Evolutionary conservation across 140 eudicot species (phyloP), one percentile per base, ranked within the genome.

Genomic region (Oenanthe javanica): DNA sequence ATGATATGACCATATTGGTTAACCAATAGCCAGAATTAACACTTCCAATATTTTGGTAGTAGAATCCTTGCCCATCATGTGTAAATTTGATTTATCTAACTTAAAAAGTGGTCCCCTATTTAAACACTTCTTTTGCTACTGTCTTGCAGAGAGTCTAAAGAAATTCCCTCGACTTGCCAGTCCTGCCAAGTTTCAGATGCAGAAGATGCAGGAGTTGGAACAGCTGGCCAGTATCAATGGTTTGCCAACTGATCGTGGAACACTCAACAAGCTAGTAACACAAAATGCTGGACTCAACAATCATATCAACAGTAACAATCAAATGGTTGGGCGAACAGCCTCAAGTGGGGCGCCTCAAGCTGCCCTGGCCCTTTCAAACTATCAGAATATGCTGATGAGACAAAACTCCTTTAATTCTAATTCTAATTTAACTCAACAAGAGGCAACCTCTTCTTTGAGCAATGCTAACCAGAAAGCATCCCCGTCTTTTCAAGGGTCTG

Each of bases 401-500:
- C 97, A 91, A 79, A 93, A 82, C 88, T 89, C 99, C 0, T 83
- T 90, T 81, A 87, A 89, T 80, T 86, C 96, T 82, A 88, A 81
- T 83, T 70, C 87, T 69, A 81, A 76, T 75, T 75, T 86, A 38
- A 47, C 46, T 55, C 93, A 92, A 59, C 99, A 87, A 72, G 99
- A 95, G 77, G 90, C 97, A n/a, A 84, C 99, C 23, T 85, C 96
- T 21, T 63, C 59, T 59, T 85, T 87, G 77, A 89, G 61, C 71
- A 85, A 80, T 55, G 9, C 86, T 2, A 88, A 76, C 82, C 93
- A 75, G 43, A 83, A 80, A 18, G 85, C 89, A 48, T 83, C 84
- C 9, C 85, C 89, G 59, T 50, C 91, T 55, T 87, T 85, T 75
- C 98, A 90, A 74, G 91, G 94, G 71, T 51, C 91, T 19, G 77